Conservation (phyloP, 305 asterid species). For the Ilex paraguariensis region DNA sequence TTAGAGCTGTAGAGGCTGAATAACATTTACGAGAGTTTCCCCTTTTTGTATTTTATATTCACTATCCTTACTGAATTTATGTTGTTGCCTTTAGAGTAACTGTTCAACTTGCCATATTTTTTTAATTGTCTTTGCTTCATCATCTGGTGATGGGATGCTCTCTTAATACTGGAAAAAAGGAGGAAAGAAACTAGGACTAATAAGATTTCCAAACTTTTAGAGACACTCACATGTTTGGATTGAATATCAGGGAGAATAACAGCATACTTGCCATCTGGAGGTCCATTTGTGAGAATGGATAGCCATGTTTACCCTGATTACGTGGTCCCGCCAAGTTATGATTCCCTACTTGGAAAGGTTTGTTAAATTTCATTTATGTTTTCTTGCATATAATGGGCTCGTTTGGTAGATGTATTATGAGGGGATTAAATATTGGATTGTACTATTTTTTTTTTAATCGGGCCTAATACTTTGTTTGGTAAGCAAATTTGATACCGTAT, state of each 20-base stretch:
- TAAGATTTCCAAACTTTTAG: neutral
- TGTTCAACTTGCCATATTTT: neutral
- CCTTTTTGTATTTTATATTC: neutral
- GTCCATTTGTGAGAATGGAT: constrained; percentile 98
- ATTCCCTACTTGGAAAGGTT: constrained; percentile 98
- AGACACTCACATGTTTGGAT: neutral
- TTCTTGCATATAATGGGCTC: neutral
- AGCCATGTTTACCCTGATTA: constrained; percentile 97
- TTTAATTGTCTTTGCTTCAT: neutral
- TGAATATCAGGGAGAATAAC: constrained; percentile 74
- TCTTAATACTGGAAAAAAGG: neutral
- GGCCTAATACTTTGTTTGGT: no score
- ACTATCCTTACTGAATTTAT: no score
- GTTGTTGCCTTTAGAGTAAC: neutral
- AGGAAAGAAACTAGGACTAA: neutral
- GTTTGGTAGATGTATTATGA: no score
- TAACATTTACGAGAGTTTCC: neutral
- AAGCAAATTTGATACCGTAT: no score
- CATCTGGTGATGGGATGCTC: neutral
- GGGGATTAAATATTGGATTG: no score
- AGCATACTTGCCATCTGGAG: constrained; percentile 92
- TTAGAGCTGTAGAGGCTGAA: neutral
- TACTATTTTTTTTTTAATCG: no score
- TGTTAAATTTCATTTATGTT: constrained; percentile 14
- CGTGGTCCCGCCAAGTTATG: constrained; percentile 99